Evolutionary conservation across 75 land plant genomes (phyloP).

Genomic region (Larix kaempferi): DNA sequence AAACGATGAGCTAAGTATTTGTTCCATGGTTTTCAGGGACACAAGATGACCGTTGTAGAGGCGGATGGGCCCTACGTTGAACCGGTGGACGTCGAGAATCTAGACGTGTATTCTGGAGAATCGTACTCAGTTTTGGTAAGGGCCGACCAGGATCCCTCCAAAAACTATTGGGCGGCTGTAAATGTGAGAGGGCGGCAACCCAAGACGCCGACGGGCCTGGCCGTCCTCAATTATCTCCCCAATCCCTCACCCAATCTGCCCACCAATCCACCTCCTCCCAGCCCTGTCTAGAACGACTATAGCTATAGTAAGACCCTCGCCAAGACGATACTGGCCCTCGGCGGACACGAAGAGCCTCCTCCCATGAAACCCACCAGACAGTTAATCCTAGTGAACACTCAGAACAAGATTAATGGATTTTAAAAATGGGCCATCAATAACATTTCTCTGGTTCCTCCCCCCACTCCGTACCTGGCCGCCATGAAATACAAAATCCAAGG

Average conservation of each 20-base stretch:
- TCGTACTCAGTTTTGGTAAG: slow-evolving; percentile 25
- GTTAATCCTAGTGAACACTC: slow-evolving; percentile 74
- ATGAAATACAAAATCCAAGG: slow-evolving; percentile 35
- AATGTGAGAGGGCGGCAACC: slow-evolving; percentile 32
- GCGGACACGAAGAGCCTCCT: slow-evolving; percentile 24
- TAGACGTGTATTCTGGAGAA: slow-evolving; percentile 26
- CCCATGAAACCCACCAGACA: slow-evolving; percentile 22
- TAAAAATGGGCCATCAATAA: slow-evolving; percentile 92
- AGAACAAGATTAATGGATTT: slow-evolving; percentile 60
- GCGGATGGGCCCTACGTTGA: slow-evolving; percentile 23
- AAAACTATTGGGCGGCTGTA: slow-evolving; percentile 32
- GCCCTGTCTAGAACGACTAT: slow-evolving; percentile 70
- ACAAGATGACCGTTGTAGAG: slow-evolving; percentile 32
- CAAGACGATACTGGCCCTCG: slow-evolving; percentile 6
- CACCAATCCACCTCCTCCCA: slow-evolving; percentile 32
- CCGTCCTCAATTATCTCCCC: slow-evolving; percentile 27
- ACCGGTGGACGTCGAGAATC: slow-evolving; percentile 9
- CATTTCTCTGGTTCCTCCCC: slow-evolving; percentile 51
- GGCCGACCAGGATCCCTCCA: slow-evolving; percentile 21
- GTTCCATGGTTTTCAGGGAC: slow-evolving; percentile 13
- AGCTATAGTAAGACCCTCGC: slow-evolving; percentile 40
- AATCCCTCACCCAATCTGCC: slow-evolving; percentile 27
- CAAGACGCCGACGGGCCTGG: slow-evolving; percentile 29
- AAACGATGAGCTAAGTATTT: too few species aligned
- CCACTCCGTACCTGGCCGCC: slow-evolving; percentile 75